Evolutionary conservation across 148 eudicot genomes (phyloP), one percentile per base, ranked within the genome.

Genomic region (Rhododendron molle): DNA sequence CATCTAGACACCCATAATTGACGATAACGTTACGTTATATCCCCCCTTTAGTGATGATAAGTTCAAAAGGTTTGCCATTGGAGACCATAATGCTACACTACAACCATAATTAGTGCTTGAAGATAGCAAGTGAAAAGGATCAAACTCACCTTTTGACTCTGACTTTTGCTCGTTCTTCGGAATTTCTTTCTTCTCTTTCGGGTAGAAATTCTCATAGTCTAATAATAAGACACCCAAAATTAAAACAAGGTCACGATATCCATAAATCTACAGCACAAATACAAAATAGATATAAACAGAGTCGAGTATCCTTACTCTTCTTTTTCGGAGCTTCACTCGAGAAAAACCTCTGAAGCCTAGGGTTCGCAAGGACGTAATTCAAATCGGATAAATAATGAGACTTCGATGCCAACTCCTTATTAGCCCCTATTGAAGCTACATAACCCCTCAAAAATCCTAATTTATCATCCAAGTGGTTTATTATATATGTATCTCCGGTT

Each of bases 201-300:
- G 97, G 80, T 90, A 92, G 85, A 88, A 95, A 87, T 95, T 94
- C 89, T 95, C 98, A 86, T 94, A 94, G 78, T 94, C 98, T 95
- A 83, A 28, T 46, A 84, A 49, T 15, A 56, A 78, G 85, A 85
- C 15, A 44, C 44, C 74, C 81, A 79, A 54, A 16, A 34, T n/a
- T 20, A 20, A n/a, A 85, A 69, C 47, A 88, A 11, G n/a, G 76
- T 14, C 18, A 44, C 32, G 15, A 47, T 13, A 34, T 40, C 71
- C 26, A 50, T 0, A 21, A 12, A 11, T 13, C 84, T 30, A 82
- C 11, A 18, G 23, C 20, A 23, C 34, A 40, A 62, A 43, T 2
- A 84, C 34, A 73, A 10, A 67, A 9, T n/a, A 54, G 60, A 18
- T 5, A 28, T 16, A 47, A 47, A 49, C 80, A 32, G 38, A 18